Conservation (phyloP, 2,329 filamentous ascomycete genomes). For the Colletotrichum camelliae region DNA sequence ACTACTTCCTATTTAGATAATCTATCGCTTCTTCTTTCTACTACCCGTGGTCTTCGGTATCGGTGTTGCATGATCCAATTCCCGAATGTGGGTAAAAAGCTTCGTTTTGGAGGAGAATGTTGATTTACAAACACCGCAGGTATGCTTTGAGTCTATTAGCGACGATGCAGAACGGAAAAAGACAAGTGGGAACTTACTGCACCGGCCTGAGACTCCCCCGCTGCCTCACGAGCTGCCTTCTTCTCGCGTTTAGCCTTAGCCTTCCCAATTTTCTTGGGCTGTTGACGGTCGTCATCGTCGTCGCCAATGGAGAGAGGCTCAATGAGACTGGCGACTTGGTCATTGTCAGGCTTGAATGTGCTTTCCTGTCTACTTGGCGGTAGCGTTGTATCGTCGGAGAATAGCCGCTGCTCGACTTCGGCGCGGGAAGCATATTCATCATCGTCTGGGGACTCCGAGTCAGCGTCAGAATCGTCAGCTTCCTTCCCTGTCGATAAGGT, state of each 20-base stretch:
- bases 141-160: constrained; percentile 34
- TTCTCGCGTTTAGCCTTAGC: constrained; percentile 57
- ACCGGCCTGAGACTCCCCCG: constrained; percentile 33
- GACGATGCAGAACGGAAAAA: neutral
- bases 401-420: constrained; percentile 15
- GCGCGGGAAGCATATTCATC: constrained; percentile 21
- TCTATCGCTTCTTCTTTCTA: constrained; percentile 44
- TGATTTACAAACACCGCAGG: constrained; percentile 50
- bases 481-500: neutral
- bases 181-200: constrained; percentile 34
- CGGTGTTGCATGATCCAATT: constrained; percentile 66
- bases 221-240: constrained; percentile 47
- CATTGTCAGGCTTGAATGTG: neutral
- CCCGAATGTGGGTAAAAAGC: constrained; percentile 76
- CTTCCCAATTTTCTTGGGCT: constrained; percentile 52
- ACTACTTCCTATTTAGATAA: neutral
- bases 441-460: neutral
- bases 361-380: neutral
- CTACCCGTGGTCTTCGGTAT: constrained; percentile 22
- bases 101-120: constrained; percentile 68
- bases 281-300: neutral
- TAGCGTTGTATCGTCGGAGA: neutral
- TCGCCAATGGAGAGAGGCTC: neutral
- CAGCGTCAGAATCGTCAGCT: neutral
- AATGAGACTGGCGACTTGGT: neutral